Percentiles rank a stretch among this genome's conserved stretches.
Evolutionary conservation across 768 basidiomycete genomes (phyloP).

Genomic region (Naganishia vishniacii): DNA sequence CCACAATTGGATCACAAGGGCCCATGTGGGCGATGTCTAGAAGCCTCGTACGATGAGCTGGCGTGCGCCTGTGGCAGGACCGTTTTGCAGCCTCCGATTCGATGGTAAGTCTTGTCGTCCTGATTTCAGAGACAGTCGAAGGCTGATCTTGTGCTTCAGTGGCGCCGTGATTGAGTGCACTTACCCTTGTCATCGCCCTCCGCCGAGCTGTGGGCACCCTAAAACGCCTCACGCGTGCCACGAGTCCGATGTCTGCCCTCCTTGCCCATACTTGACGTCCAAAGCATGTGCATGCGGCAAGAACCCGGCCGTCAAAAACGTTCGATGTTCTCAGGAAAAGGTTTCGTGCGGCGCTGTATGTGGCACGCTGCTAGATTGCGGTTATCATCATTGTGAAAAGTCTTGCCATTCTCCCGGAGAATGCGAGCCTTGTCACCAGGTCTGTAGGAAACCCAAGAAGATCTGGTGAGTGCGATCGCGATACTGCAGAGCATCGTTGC

Average conservation of each 20-base stretch:
- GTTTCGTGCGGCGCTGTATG: conserved; percentile 80
- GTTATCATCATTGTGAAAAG: conserved; percentile 80
- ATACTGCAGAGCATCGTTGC: conserved; percentile 48
- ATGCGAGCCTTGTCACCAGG: conserved; percentile 69
- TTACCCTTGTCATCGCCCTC: conserved; percentile 69
- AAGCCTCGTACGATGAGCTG: conserved; percentile 87
- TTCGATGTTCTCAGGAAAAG: conserved; percentile 77
- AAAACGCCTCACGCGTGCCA: conserved; percentile 76
- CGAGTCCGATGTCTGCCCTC: conserved; percentile 70
- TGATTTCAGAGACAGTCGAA: background rate
- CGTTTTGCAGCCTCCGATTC: conserved; percentile 77
- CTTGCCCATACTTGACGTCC: conserved; percentile 72
- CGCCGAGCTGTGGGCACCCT: conserved; percentile 76
- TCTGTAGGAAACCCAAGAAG: conserved; percentile 80
- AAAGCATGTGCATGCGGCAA: conserved; percentile 80
- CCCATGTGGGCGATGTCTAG: conserved; percentile 71
- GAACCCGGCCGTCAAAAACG: conserved; percentile 70
- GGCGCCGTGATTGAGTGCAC: conserved; percentile 60
- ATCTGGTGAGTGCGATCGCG: conserved; percentile 58
- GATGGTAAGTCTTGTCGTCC: conserved; percentile 57
- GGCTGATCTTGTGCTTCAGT: background rate
- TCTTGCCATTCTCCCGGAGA: conserved; percentile 69
- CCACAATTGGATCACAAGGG: conserved; percentile 76
- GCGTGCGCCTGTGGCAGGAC: conserved; percentile 81
- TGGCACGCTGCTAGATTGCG: conserved; percentile 65